Conservation (phyloP, 331 rosid species). For the Cydonia oblonga region DNA sequence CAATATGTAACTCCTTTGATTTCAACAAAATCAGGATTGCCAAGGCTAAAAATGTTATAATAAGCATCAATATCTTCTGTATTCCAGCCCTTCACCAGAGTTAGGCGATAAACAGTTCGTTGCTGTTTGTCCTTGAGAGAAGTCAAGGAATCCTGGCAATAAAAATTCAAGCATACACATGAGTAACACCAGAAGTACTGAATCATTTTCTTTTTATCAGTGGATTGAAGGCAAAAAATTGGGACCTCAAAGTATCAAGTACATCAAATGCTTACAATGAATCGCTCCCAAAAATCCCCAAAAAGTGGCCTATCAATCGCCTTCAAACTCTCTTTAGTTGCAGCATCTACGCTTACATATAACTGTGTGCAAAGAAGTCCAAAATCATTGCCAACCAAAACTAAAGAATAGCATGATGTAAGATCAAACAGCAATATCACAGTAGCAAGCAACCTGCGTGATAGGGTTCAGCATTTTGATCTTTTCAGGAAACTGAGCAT, state of each 20-base stretch:
- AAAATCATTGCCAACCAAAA: neutral
- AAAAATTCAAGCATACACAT: conserved; percentile 11
- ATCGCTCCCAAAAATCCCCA: conserved; percentile 98
- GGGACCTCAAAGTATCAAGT: neutral
- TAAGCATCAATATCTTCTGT: conserved; percentile 86
- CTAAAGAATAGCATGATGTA: neutral
- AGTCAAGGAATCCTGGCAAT: conserved; percentile 69
- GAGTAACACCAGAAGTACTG: neutral
- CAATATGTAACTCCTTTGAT: conserved; percentile 97
- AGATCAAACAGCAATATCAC: neutral
- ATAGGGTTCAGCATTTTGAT: conserved; percentile 60
- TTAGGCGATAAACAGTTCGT: conserved; percentile 92
- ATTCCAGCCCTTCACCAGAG: conserved; percentile 96
- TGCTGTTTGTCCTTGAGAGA: conserved; percentile 76
- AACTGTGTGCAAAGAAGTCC: conserved; percentile 44
- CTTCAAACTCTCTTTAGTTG: conserved; percentile 80
- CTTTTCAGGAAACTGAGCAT: conserved; percentile 97
- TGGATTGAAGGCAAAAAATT: neutral
- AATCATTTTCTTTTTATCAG: neutral
- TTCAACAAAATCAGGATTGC: conserved; percentile 89
- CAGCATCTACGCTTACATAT: conserved; percentile 96
- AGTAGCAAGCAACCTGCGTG: conserved; percentile 59
- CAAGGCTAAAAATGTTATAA: conserved; percentile 61
- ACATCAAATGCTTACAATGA: conserved; percentile 47
- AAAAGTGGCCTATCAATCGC: conserved; percentile 97